Evolutionary conservation across 345 rosid species (phyloP), one percentile per base, ranked within the genome.

Genomic region (Populus euphratica): DNA sequence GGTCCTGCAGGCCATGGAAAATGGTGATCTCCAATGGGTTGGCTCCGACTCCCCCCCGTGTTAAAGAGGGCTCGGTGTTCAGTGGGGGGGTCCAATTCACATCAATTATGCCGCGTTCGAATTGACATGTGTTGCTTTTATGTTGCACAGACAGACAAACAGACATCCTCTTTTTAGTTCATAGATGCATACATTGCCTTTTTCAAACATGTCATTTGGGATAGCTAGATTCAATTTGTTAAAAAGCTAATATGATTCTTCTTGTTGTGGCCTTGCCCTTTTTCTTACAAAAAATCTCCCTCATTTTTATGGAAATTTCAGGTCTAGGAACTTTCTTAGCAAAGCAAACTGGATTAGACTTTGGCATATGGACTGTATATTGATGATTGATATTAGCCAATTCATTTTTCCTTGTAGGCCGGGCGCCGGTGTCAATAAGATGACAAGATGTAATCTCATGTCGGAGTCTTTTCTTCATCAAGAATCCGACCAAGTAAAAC

Each of bases 101-200:
- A 79, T 85, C 77, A 80, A 84, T 81, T 66, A 62, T 72, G 69
- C 72, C 80, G 77, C 81, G 78, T 80, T 54, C 47, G 82, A 81
- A 70, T 83, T 78, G 73, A 63, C 68, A 18, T 10, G 43, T 85
- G 83, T 29, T 73, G 67, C 73, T 27, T 27, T 27, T 27, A 27
- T 27, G 29, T 27, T 1, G 29, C 29, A 27, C 29, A 27, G 29
- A 74, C 83, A 81, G 70, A 69, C 10, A 78, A 79, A 76, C 87
- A 81, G 73, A 41, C 75, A 64, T 52, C 38, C 27, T 61, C 38
- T 73, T 31, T 31, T 2, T 31, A 31, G 27, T 44, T 73, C 78
- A 47, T 39, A 50, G 69, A 77, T 47, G 23, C 69, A 62, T 7
- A 54, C 65, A 72, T 68, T 35, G 62, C 69, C 74, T 77, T 66